Base-by-base conservation (phyloP, 192 early-diverging fungal genomes). In the Backusella westeae region DNA sequence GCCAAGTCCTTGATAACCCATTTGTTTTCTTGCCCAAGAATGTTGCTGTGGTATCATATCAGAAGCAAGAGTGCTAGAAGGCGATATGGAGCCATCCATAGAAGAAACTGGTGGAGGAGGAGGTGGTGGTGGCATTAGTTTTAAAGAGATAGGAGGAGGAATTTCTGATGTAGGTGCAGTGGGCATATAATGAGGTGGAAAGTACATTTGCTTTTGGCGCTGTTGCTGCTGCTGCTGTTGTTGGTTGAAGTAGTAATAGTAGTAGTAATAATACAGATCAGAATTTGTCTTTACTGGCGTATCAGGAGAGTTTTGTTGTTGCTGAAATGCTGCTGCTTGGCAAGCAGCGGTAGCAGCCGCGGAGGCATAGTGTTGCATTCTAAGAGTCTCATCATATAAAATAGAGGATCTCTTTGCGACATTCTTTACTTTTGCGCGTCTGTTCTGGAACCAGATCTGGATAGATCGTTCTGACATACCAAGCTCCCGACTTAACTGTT, bases 401-500 rank as follows among this genome's bases (percentile, higher is more conserved):
- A 81, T 65, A 26, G 73, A 68, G 3, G 80, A 71, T 26, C 75
- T 72, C 49, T 81, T 81, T 42, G 76, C 80, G 49, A 89, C 86
- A 65, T 88, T 87, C 83, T 94, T 94, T 29, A 92, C 86, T 75
- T 95, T 95, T 26, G 93, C 93, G 9, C 93, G 82, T 69, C 91
- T 77, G 82, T 95, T 95, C 77, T 95, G 93, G 79, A 95, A 95
- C 93, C 93, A 95, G 42, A 95, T 93, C 75, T 95, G 93, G 72
- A 95, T 90, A 85, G 91, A 87, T 35, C 93, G 87, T 67, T 88
- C 84, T 3, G 89, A 86, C 91, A 95, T 92, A 59, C 89, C 88
- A 34, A 94, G 82, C 53, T 87, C 81, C 76, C 91, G 85, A 38
- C 90, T 90, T 12, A 95, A 79, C 15, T 86, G 85, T 46, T 91